A percentile compares a stretch with the other conserved stretches of the same genome.
Evolutionary conservation across 192 early-diverging fungal genomes (phyloP).

Genomic region (Chytriomyces sp.): DNA sequence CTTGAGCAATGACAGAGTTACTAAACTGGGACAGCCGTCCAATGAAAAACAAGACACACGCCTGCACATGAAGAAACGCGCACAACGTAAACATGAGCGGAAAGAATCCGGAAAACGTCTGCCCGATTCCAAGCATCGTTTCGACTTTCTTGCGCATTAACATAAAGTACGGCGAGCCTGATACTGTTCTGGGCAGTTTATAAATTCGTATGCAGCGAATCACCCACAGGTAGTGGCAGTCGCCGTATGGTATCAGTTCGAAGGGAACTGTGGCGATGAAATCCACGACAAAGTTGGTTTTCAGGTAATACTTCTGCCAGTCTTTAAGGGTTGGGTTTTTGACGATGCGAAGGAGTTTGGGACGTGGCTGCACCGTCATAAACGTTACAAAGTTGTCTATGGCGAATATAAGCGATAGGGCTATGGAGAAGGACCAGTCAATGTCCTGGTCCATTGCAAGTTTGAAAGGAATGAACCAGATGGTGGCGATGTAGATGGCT

Average conservation of each 20-base stretch:
- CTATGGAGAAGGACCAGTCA: background rate
- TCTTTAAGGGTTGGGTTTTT: constrained; percentile 21
- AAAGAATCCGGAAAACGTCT: constrained; percentile 44
- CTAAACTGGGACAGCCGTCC: constrained; percentile 33
- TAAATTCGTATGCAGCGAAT: constrained; percentile 4
- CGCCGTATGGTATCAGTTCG: constrained; percentile 9
- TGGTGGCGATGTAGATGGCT: constrained; percentile 17
- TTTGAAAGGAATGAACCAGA: constrained; percentile 27
- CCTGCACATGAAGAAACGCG: constrained; percentile 47
- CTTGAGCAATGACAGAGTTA: constrained; percentile 29
- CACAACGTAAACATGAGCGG: constrained; percentile 33
- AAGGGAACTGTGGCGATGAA: constrained; percentile 19
- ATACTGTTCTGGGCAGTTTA: constrained; percentile 14
- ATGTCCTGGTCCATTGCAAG: constrained; percentile 12
- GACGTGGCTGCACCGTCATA: constrained; percentile 17
- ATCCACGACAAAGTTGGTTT: constrained; percentile 6
- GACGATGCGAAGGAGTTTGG: constrained; percentile 8
- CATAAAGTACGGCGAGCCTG: constrained; percentile 7
- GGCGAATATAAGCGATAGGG: background rate
- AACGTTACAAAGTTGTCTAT: constrained; percentile 26
- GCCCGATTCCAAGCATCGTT: constrained; percentile 39
- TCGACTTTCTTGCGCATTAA: background rate
- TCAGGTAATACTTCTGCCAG: constrained; percentile 27
- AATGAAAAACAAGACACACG: constrained; percentile 44
- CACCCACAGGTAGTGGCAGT: constrained; percentile 4